Evolutionary conservation across 805 yeast genomes (phyloP).

Genomic region (Lipomyces oligophaga): DNA sequence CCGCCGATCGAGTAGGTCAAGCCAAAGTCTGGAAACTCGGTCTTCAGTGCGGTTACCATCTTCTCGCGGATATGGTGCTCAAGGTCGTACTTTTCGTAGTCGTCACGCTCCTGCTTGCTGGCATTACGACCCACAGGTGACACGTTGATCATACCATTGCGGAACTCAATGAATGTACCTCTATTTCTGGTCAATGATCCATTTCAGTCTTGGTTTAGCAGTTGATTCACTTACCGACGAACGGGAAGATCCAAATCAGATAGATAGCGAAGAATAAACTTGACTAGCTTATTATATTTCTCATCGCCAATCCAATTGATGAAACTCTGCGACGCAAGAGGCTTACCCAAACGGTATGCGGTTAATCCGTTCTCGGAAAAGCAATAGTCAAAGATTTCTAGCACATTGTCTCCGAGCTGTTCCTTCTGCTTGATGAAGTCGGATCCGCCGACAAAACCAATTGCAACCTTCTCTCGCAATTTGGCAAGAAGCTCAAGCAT

Average conservation of each 20-base stretch:
- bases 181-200: constrained; percentile 1
- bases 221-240: constrained; percentile 52
- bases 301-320: constrained; percentile 94
- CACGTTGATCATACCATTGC: constrained; percentile 98
- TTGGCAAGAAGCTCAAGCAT: constrained; percentile 65
- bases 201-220: neutral
- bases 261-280: constrained; percentile 80
- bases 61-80: constrained; percentile 75
- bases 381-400: constrained; percentile 86
- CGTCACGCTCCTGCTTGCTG: constrained; percentile 80
- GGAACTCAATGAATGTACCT: constrained; percentile 97
- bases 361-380: constrained; percentile 97
- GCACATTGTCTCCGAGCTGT: constrained; percentile 75
- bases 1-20: constrained; percentile 98
- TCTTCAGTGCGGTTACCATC: constrained; percentile 79
- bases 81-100: constrained; percentile 80
- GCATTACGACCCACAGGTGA: constrained; percentile 99
- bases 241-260: constrained; percentile 85
- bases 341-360: constrained; percentile 87
- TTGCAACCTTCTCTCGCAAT: constrained; percentile 85
- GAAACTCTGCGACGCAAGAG: constrained; percentile 89
- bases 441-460: constrained; percentile 98
- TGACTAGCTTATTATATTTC: constrained; percentile 82
- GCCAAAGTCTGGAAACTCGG: constrained; percentile 75
- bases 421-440: constrained; percentile 92